A percentile compares a stretch with the other conserved stretches of the same genome.
phyloP scores from a whole-genome alignment of 1,139 yeast genomes.

The Pichia sp. region DNA sequence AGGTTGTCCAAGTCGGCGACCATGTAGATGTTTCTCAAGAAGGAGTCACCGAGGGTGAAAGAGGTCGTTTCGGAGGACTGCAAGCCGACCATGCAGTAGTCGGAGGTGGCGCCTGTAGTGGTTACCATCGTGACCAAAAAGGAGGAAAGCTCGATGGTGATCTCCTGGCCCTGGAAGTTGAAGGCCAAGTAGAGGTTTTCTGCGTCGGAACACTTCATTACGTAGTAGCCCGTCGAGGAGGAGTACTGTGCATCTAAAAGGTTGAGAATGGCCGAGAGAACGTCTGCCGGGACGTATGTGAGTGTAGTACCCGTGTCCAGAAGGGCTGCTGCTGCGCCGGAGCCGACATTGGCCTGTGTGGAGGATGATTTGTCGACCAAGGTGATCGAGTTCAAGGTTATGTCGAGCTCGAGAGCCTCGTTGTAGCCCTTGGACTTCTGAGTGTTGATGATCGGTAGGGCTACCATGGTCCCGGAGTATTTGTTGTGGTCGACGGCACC shows the following conservation, averaged over 20 bases:
- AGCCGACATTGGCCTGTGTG: slow-evolving; percentile 34
- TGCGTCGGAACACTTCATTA: slow-evolving; percentile 32
- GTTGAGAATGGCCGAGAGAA: slow-evolving; percentile 39
- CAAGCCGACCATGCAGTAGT: slow-evolving; percentile 22
- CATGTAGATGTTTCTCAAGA: slow-evolving; percentile 68
- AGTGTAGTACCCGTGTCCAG: slow-evolving; percentile 70
- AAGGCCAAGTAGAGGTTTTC: slow-evolving; percentile 35
- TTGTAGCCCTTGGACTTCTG: slow-evolving; percentile 29
- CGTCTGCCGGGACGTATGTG: slow-evolving; percentile 46
- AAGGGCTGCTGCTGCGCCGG: slow-evolving; percentile 42
- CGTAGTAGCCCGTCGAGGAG: slow-evolving; percentile 34
- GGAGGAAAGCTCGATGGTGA: slow-evolving; percentile 44
- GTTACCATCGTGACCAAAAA: slow-evolving; percentile 27
- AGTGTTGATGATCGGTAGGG: slow-evolving; percentile 44
- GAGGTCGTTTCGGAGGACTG: slow-evolving; percentile 30
- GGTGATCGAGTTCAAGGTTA: slow-evolving; percentile 38
- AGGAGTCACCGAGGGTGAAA: slow-evolving; percentile 63
- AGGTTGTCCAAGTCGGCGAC: slow-evolving; percentile 71
- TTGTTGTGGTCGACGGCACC: slow-evolving; percentile 58
- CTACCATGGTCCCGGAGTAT: slow-evolving; percentile 44
- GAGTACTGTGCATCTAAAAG: slow-evolving; percentile 39
- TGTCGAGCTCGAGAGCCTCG: slow-evolving; percentile 40
- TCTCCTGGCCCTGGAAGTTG: slow-evolving; percentile 51
- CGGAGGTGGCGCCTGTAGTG: slow-evolving; percentile 8
- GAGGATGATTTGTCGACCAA: slow-evolving; percentile 7